These are phyloP conservation scores for Gossypium stocksii DNA, from an alignment of 345 rosid genomes.

Conservation along the genomic window DNA sequence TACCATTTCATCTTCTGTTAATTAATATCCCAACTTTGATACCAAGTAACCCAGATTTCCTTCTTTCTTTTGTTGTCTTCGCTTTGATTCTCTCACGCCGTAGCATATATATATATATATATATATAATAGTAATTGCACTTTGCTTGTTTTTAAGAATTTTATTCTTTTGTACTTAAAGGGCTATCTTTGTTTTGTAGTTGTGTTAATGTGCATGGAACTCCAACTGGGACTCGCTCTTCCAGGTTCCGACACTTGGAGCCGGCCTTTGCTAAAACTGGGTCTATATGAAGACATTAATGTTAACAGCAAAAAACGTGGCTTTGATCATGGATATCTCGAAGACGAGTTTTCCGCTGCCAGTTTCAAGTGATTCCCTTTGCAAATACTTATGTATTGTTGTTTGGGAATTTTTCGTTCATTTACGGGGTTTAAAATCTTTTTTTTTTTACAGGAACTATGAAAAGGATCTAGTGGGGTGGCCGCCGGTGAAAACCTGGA, in stretches of 20 bases:
- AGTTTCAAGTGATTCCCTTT: slow-evolving; percentile 9
- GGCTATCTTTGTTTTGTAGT: background rate
- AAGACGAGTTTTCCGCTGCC: background rate
- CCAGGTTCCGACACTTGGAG: background rate
- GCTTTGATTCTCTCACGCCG: too few species aligned
- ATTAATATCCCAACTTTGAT: background rate
- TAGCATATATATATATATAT: too few species aligned
- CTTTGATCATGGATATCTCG: background rate
- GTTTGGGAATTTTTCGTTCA: background rate
- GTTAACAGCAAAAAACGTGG: background rate
- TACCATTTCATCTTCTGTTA: background rate
- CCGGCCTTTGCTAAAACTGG: background rate
- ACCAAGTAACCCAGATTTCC: slow-evolving; percentile 3
- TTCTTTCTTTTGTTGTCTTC: too few species aligned
- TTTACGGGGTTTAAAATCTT: background rate
- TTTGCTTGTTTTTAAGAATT: background rate
- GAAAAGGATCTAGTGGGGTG: slow-evolving; percentile 7
- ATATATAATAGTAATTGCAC: background rate
- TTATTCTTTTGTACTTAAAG: background rate
- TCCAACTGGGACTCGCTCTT: slow-evolving; percentile 4
- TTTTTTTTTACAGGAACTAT: background rate
- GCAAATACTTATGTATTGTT: background rate
- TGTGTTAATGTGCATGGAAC: background rate
- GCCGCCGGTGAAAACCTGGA: slow-evolving; percentile 7
- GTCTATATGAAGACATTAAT: background rate